Percentiles rank a stretch among this genome's conserved stretches.
phyloP scores from a whole-genome alignment of 306 rosid species.

The Citrullus mucosospermus region DNA sequence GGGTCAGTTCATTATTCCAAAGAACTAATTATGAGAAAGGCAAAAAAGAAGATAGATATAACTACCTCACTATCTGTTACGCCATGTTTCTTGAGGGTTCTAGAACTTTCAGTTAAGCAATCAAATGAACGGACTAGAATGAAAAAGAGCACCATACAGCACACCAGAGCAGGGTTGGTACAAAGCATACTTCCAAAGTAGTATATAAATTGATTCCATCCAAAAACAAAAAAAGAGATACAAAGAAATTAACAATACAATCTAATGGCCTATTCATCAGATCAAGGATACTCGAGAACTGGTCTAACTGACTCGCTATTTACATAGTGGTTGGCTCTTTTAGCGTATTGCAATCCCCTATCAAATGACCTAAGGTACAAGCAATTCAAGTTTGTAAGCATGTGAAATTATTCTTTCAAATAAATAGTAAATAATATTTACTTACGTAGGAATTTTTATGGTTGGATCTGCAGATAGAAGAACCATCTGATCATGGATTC shows the following conservation, averaged over 20 bases:
- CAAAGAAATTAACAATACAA: not conserved
- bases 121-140: constrained; percentile 4
- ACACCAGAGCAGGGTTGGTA: not conserved
- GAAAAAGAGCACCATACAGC: not conserved
- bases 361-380: constrained; percentile 47
- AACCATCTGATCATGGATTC: constrained; percentile 63
- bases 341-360: constrained; percentile 70
- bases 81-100: constrained; percentile 42
- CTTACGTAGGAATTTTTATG: constrained; percentile 61
- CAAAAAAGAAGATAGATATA: constrained; percentile 4
- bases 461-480: constrained; percentile 60
- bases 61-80: constrained; percentile 67
- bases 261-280: not conserved
- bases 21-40: not conserved
- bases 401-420: constrained; percentile 5
- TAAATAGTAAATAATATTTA: constrained; percentile 6
- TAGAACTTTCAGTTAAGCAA: constrained; percentile 48
- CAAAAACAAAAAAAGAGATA: not conserved
- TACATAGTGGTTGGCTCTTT: constrained; percentile 31
- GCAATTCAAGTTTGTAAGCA: constrained; percentile 8
- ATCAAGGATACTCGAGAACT: constrained; percentile 71
- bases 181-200: not conserved
- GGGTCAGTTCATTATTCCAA: constrained; percentile 9
- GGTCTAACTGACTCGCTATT: constrained; percentile 35
- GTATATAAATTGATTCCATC: not conserved